Conservation (phyloP, 345 rosid species). For the Syzygium jambos region DNA sequence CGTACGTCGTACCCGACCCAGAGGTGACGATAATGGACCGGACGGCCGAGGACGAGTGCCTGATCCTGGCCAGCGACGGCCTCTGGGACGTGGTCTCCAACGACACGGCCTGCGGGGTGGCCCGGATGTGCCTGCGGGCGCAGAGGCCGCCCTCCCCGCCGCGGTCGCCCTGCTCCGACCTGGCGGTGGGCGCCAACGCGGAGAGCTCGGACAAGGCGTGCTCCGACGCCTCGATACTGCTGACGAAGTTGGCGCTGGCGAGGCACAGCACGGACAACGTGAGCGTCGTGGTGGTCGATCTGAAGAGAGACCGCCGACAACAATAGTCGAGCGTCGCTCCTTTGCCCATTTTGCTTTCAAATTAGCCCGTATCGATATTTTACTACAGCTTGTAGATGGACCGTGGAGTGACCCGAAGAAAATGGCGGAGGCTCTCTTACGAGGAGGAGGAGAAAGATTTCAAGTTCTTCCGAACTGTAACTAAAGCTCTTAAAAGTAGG, state of each 20-base stretch:
- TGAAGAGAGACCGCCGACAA: conserved; percentile 26
- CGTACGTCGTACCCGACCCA: conserved; percentile 58
- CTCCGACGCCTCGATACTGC: conserved; percentile 59
- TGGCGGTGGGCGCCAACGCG: conserved; percentile 1
- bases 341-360: not conserved
- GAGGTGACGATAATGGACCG: conserved; percentile 51
- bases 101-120: conserved; percentile 52
- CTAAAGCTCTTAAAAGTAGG: not conserved
- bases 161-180: conserved; percentile 8
- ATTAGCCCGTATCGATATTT: not conserved
- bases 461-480: not conserved
- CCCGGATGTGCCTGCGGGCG: conserved; percentile 44
- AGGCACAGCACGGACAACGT: conserved; percentile 73
- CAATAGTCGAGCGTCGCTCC: too few relatives aligned
- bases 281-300: conserved; percentile 77
- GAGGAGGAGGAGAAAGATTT: not conserved
- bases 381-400: not conserved
- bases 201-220: conserved; percentile 59
- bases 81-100: conserved; percentile 73
- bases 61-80: conserved; percentile 67
- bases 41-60: conserved; percentile 45
- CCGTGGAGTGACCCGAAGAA: not conserved
- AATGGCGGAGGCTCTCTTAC: not conserved
- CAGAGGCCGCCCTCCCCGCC: conserved; percentile 13
- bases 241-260: conserved; percentile 82